Conservation (phyloP, 306 rosid genomes). For the Prunus armeniaca region DNA sequence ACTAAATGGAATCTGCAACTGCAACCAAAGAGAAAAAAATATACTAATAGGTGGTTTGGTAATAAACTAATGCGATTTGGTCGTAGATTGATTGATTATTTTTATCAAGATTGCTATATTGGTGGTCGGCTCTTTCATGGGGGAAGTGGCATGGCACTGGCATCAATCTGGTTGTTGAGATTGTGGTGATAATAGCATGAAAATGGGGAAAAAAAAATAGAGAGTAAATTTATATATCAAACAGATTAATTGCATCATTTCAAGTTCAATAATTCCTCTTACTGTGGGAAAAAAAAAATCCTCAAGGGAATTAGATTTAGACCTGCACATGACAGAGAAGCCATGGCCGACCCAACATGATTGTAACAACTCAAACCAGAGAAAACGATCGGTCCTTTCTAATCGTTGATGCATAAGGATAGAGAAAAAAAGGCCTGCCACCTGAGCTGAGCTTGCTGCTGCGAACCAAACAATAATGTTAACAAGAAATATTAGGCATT, state of each 20-base stretch:
- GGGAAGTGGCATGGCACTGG: too few relatives aligned
- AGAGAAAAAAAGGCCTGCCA: neutral
- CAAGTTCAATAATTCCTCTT: too few relatives aligned
- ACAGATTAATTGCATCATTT: too few relatives aligned
- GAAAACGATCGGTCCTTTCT: neutral
- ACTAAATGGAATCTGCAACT: neutral
- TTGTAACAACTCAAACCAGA: neutral
- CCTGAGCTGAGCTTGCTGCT: neutral
- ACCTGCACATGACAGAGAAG: neutral
- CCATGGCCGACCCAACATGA: neutral
- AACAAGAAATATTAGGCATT: too few relatives aligned
- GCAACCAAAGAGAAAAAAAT: neutral
- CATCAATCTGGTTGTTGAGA: too few relatives aligned
- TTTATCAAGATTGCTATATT: too few relatives aligned
- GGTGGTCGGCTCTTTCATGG: too few relatives aligned
- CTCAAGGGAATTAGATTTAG: neutral
- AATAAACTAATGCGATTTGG: constrained; percentile 10
- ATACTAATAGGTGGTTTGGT: neutral
- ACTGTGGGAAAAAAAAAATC: too few relatives aligned
- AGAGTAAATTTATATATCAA: too few relatives aligned
- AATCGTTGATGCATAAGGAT: neutral
- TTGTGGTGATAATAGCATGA: too few relatives aligned
- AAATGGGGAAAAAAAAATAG: too few relatives aligned
- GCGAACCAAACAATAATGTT: neutral
- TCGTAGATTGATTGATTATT: too few relatives aligned